These are phyloP conservation scores for Colletotrichum spinosum DNA, from an alignment of 2,329 filamentous ascomycete genomes.

Conservation along the genomic window DNA sequence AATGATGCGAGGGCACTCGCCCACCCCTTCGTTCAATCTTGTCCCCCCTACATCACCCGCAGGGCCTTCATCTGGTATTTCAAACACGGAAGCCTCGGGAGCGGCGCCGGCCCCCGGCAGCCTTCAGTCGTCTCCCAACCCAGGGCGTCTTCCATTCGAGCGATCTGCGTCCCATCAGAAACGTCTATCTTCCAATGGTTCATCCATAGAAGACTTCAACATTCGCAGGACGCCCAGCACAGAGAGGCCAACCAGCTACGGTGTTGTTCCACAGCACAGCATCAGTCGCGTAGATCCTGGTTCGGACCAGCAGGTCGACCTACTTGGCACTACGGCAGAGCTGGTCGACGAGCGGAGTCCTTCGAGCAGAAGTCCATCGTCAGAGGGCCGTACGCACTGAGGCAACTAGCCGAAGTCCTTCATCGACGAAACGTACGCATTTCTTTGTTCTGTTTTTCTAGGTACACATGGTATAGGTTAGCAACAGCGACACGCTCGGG, in stretches of 20 bases:
- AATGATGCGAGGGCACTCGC: constrained; percentile 46
- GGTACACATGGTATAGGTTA: constrained; percentile 32
- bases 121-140: constrained; percentile 19
- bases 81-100: constrained; percentile 30
- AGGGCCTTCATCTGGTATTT: constrained; percentile 9
- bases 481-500: neutral
- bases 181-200: constrained; percentile 59
- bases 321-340: constrained; percentile 67
- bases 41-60: constrained; percentile 36
- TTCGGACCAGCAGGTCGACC: constrained; percentile 54
- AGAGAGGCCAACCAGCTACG: constrained; percentile 65
- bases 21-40: constrained; percentile 51
- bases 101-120: neutral
- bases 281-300: constrained; percentile 66
- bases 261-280: constrained; percentile 68
- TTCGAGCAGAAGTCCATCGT: constrained; percentile 32
- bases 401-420: too few relatives aligned
- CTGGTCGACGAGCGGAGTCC: constrained; percentile 57
- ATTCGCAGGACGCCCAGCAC: constrained; percentile 49
- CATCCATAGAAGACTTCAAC: constrained; percentile 62
- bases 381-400: constrained; percentile 23
- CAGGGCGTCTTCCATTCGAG: constrained; percentile 64
- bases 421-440: too few relatives aligned
- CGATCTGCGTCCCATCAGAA: constrained; percentile 63
- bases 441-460: neutral